A percentile compares a stretch with the other conserved stretches of the same genome.
Evolutionary conservation across 1,139 yeast genomes (phyloP).

Genomic region (Debaryomyces subglobosus): DNA sequence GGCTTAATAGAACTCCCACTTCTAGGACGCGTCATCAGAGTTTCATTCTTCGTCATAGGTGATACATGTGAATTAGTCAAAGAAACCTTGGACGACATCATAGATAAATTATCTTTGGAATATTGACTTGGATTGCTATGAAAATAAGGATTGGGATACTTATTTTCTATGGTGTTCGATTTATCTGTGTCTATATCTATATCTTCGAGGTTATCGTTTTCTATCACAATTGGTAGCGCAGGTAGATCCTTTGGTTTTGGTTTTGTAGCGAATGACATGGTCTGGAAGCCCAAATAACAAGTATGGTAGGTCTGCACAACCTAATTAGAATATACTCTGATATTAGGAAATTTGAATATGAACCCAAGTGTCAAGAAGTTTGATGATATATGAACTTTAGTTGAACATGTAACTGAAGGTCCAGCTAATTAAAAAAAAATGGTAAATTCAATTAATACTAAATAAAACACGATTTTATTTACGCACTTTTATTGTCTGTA

Average conservation of each 20-base stretch:
- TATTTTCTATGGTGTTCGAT: neutral
- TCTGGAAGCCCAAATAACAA: neutral
- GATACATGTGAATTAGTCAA: constrained; percentile 12
- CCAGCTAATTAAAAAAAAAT: neutral
- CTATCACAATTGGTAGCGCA: constrained; percentile 7
- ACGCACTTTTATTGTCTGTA: constrained; percentile 6
- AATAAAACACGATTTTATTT: constrained; percentile 5
- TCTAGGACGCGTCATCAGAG: constrained; percentile 19
- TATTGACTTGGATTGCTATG: constrained; percentile 6
- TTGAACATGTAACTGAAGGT: constrained; percentile 1
- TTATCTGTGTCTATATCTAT: constrained; percentile 5
- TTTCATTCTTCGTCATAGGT: constrained; percentile 23
- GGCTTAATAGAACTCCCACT: constrained; percentile 12
- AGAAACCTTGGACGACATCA: constrained; percentile 1
- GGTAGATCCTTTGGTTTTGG: constrained; percentile 9
- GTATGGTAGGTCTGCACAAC: neutral
- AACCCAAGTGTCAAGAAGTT: neutral
- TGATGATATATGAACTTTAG: neutral
- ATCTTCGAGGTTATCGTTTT: constrained; percentile 14
- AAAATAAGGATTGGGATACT: neutral
- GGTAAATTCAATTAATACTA: neutral
- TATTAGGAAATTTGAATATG: neutral
- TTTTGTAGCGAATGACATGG: constrained; percentile 11
- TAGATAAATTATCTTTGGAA: neutral
- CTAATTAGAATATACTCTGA: neutral